Conservation (phyloP, 1,284 basidiomycete genomes). For the Ustilago cynodontis region DNA sequence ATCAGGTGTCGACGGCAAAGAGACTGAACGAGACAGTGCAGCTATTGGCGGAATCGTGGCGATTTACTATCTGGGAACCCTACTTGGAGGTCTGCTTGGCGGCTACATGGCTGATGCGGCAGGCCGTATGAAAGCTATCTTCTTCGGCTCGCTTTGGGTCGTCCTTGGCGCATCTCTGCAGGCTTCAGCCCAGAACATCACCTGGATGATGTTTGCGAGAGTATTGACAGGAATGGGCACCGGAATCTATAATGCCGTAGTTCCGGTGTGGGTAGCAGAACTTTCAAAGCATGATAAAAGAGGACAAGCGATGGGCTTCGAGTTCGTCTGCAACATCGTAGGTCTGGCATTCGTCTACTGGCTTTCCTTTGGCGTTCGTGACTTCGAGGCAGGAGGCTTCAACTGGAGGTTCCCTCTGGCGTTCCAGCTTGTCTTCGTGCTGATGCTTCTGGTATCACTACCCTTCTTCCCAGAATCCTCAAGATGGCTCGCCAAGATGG, state of each 20-base stretch:
- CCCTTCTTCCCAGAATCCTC: conserved; percentile 41
- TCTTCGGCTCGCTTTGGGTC: conserved; percentile 34
- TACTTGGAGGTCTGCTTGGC: conserved; percentile 30
- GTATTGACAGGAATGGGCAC: conserved; percentile 20
- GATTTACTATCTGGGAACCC: conserved; percentile 29
- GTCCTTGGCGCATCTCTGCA: conserved; percentile 26
- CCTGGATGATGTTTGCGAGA: conserved; percentile 28
- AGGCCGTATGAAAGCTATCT: conserved; percentile 35
- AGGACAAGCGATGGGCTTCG: conserved; percentile 29
- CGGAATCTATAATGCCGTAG: conserved; percentile 17
- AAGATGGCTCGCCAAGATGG: conserved; percentile 40
- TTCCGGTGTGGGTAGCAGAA: conserved; percentile 32
- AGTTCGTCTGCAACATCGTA: conserved; percentile 30
- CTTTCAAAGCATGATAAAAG: conserved; percentile 24
- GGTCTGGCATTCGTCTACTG: conserved; percentile 34
- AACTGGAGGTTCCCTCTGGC: conserved; percentile 38
- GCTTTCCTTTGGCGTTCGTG: conserved; percentile 25
- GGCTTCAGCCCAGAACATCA: conserved; percentile 30
- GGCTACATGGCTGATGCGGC: conserved; percentile 33
- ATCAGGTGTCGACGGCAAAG: conserved; percentile 24
- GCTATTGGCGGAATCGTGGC: conserved; percentile 29
- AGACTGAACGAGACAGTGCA: conserved; percentile 24
- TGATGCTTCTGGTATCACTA: conserved; percentile 18
- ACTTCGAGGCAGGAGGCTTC: conserved; percentile 24
- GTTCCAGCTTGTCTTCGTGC: conserved; percentile 33